A percentile compares a stretch with the other conserved stretches of the same genome.
Conservation (phyloP, 768 basidiomycete species). For the Xanthoconium stramineum region DNA sequence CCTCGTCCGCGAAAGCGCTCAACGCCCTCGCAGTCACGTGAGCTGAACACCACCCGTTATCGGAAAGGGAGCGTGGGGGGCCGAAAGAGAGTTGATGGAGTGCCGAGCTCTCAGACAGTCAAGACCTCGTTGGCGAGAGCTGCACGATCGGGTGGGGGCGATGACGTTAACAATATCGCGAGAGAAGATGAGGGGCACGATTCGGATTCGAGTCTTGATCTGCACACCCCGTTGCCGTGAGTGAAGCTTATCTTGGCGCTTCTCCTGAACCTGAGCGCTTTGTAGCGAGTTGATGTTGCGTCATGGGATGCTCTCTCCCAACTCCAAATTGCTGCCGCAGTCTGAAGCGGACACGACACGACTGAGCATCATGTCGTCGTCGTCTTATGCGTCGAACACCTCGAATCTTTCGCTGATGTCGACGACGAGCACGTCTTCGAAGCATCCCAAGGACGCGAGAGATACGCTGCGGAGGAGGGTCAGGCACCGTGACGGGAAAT, state of each 20-base stretch:
- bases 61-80: conserved; percentile 16
- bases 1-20: conserved; percentile 34
- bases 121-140: not conserved
- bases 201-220: conserved; percentile 63
- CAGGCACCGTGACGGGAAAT: conserved; percentile 58
- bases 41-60: conserved; percentile 13
- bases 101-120: conserved; percentile 2
- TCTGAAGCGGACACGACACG: conserved; percentile 14
- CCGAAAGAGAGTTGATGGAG: conserved; percentile 5
- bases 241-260: conserved; percentile 27
- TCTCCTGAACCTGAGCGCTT: not conserved
- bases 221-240: conserved; percentile 68
- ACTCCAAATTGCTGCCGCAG: conserved; percentile 56
- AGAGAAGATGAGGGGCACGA: conserved; percentile 37
- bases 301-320: conserved; percentile 62
- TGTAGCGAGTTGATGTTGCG: conserved; percentile 62
- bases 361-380: conserved; percentile 25
- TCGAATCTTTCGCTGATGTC: conserved; percentile 27
- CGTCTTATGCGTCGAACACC: conserved; percentile 26
- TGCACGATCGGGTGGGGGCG: not conserved
- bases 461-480: conserved; percentile 55
- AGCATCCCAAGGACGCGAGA: conserved; percentile 46
- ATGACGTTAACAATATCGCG: not conserved
- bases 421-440: conserved; percentile 23
- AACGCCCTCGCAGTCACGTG: conserved; percentile 22